These are phyloP conservation scores for Hanseniaspora gamundiae DNA, from an alignment of 1,139 yeast species.

Conservation along the genomic window DNA sequence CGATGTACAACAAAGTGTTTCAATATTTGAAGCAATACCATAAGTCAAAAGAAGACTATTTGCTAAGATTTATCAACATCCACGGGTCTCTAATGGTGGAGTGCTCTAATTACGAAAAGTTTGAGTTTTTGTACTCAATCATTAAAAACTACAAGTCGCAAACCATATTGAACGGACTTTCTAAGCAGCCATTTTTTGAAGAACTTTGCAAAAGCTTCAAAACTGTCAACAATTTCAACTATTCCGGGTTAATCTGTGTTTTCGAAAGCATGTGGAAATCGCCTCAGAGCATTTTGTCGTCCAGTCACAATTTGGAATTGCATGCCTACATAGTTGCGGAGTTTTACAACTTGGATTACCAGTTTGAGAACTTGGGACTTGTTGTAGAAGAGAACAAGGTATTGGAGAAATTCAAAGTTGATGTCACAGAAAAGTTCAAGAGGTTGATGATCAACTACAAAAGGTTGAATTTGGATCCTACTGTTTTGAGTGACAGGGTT, in stretches of 20 bases:
- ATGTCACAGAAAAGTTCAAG: slow-evolving; percentile 17
- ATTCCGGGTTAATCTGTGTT: slow-evolving; percentile 18
- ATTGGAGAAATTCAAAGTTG: slow-evolving; percentile 16
- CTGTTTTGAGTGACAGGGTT: slow-evolving; percentile 14
- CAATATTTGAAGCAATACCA: slow-evolving; percentile 18
- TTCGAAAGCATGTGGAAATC: slow-evolving; percentile 18
- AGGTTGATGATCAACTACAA: slow-evolving; percentile 16
- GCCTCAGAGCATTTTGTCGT: slow-evolving; percentile 18
- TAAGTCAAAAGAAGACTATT: slow-evolving; percentile 22
- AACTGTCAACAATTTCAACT: slow-evolving; percentile 13
- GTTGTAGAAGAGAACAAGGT: slow-evolving; percentile 25
- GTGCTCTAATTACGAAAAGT: slow-evolving; percentile 8
- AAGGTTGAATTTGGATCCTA: slow-evolving; percentile 17
- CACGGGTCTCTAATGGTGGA: slow-evolving; percentile 21
- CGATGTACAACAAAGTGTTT: slow-evolving; percentile 24
- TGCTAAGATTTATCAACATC: slow-evolving; percentile 22
- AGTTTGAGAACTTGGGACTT: slow-evolving; percentile 24
- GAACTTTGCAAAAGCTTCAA: slow-evolving; percentile 15
- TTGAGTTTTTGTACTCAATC: slow-evolving; percentile 22
- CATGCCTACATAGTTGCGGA: slow-evolving; percentile 34
- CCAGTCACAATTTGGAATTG: slow-evolving; percentile 20
- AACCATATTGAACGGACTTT: slow-evolving; percentile 13
- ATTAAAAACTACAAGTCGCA: slow-evolving; percentile 16
- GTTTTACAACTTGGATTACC: slow-evolving; percentile 41
- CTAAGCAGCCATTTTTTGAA: slow-evolving; percentile 22